phyloP scores from a whole-genome alignment of 306 rosid genomes.

The Neltuma alba region DNA sequence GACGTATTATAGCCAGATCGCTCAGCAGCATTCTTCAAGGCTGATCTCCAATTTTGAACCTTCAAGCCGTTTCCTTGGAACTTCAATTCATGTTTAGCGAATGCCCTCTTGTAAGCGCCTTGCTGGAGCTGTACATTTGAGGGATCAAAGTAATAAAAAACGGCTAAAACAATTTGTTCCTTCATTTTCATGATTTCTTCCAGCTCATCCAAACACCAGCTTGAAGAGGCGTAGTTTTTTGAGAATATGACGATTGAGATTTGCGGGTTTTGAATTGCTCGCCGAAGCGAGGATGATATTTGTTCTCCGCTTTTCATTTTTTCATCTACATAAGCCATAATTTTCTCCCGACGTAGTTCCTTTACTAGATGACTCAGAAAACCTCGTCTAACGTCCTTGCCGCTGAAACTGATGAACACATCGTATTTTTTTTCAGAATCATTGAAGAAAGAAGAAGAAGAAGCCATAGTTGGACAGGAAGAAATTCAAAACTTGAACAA shows the following conservation, averaged over 20 bases:
- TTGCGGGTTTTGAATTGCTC: background rate
- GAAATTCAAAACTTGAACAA: no score
- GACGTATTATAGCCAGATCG: background rate
- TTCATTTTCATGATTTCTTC: no score
- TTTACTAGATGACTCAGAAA: no score
- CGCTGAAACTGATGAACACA: no score
- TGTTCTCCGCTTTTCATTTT: background rate
- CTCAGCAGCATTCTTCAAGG: background rate
- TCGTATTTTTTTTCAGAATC: no score
- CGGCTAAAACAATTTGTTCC: no score
- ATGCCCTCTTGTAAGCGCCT: background rate
- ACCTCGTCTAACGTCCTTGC: no score
- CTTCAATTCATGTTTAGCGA: background rate
- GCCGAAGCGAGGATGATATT: background rate
- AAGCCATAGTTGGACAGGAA: no score
- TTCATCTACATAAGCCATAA: background rate
- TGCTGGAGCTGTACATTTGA: background rate
- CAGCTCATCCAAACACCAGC: no score
- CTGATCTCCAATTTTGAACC: constrained; percentile 9
- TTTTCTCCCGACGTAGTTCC: background rate
- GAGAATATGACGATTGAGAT: no score
- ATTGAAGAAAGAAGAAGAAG: no score
- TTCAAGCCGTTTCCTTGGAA: background rate
- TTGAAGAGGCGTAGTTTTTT: no score
- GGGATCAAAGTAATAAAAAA: background rate